Evolutionary conservation across 176 grass and related monocot genomes (phyloP).

Genomic region (Zizania latifolia): DNA sequence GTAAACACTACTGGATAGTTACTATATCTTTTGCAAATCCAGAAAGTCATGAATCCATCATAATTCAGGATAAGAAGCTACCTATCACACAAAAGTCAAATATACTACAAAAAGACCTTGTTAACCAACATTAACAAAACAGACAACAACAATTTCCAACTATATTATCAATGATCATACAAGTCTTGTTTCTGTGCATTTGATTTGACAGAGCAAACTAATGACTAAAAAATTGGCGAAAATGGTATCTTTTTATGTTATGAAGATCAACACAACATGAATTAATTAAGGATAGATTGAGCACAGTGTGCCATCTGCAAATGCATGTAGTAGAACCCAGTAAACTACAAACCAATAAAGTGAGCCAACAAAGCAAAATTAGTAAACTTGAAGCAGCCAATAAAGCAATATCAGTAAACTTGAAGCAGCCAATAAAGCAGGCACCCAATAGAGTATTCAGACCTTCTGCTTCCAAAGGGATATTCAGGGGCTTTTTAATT

Average conservation of each 20-base stretch:
- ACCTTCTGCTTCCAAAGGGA: not conserved
- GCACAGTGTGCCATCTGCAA: not conserved
- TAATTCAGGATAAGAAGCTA: not conserved
- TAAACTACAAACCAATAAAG: constrained; percentile 4
- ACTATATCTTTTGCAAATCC: not conserved
- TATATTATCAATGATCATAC: not conserved
- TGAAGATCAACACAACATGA: constrained; percentile 13
- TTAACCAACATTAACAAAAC: not conserved
- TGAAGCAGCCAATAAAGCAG: not conserved
- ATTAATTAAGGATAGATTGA: not conserved
- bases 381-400: constrained; percentile 14
- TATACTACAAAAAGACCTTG: not conserved
- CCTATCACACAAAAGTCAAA: constrained; percentile 6
- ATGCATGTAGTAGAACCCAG: constrained; percentile 10
- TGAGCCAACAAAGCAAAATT: constrained; percentile 21
- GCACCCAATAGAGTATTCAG: not conserved
- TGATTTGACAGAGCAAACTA: not conserved
- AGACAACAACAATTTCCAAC: not conserved
- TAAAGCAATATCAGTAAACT: not conserved
- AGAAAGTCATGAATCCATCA: not conserved
- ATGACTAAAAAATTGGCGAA: not conserved
- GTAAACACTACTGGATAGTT: not conserved
- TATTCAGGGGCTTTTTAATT: not conserved
- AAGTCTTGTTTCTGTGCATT: not conserved
- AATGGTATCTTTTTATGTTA: not conserved